A percentile compares a stretch with the other conserved stretches of the same genome.
Conservation (phyloP, 2,329 filamentous ascomycete species). For the Beauveria brongniartii region DNA sequence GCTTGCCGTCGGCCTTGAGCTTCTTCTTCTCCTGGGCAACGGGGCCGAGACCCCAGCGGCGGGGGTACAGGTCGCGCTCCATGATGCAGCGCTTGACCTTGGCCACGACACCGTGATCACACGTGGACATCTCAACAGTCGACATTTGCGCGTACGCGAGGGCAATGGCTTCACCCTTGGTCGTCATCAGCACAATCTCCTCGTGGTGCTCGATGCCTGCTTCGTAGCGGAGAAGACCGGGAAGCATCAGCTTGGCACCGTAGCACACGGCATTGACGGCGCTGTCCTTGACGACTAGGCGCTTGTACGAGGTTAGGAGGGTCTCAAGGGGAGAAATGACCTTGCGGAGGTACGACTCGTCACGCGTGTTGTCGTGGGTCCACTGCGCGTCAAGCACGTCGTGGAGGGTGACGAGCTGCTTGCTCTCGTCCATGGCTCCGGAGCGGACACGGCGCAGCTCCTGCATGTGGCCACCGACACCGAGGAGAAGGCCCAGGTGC, state of each 20-base stretch:
- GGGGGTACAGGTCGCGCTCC: conserved; percentile 96
- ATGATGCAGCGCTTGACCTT: conserved; percentile 99
- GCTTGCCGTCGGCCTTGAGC: conserved; percentile 94
- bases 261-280: conserved; percentile 94
- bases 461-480: conserved; percentile 96
- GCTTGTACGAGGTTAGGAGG: conserved; percentile 87
- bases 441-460: conserved; percentile 88
- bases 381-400: conserved; percentile 85
- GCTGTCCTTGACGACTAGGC: conserved; percentile 84
- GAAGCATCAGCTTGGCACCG: conserved; percentile 98
- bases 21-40: conserved; percentile 98
- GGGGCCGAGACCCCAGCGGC: conserved; percentile 92
- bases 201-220: conserved; percentile 87
- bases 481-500: conserved; percentile 66
- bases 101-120: conserved; percentile 94
- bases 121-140: conserved; percentile 91
- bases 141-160: conserved; percentile 97
- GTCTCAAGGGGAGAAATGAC: conserved; percentile 92
- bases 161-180: conserved; percentile 97
- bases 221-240: conserved; percentile 88
- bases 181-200: conserved; percentile 96
- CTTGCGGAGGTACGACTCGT: conserved; percentile 83
- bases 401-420: conserved; percentile 86
- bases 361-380: conserved; percentile 89
- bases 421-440: conserved; percentile 89